Conservation (phyloP, 1,139 yeast genomes). For the Yamadazyma trypodendri region DNA sequence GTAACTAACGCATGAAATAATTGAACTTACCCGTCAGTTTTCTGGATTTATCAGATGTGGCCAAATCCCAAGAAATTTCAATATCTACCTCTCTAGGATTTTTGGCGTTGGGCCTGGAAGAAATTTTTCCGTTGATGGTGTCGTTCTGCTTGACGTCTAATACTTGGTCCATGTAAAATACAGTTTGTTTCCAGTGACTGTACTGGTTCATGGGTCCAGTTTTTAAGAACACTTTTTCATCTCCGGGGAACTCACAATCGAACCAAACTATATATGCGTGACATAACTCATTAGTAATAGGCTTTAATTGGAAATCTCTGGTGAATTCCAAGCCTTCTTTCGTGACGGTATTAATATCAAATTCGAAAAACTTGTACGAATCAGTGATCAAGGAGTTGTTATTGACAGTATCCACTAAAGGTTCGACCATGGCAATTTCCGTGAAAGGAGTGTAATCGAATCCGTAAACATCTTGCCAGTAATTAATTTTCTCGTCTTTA, state of each 20-base stretch:
- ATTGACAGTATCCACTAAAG: conserved; percentile 91
- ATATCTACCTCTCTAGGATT: conserved; percentile 89
- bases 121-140: conserved; percentile 63
- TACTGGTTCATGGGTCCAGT: conserved; percentile 82
- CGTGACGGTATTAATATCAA: conserved; percentile 86
- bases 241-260: conserved; percentile 80
- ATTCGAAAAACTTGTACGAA: conserved; percentile 67
- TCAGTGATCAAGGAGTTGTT: conserved; percentile 73
- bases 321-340: conserved; percentile 79
- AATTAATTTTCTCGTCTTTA: conserved; percentile 88
- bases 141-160: conserved; percentile 80
- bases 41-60: conserved; percentile 55
- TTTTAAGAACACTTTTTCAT: conserved; percentile 61
- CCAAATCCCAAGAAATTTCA: conserved; percentile 58
- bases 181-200: conserved; percentile 98
- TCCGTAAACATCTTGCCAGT: conserved; percentile 97
- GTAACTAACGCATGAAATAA: conserved; percentile 58
- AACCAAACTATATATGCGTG: conserved; percentile 95
- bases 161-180: conserved; percentile 84
- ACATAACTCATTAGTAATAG: conserved; percentile 74
- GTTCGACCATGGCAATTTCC: conserved; percentile 84
- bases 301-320: conserved; percentile 63
- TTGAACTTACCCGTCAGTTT: conserved; percentile 55
- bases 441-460: conserved; percentile 81
- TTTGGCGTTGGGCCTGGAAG: conserved; percentile 69